Conservation (phyloP, 805 yeast species). For the Alloascoidea hylecoeti region DNA sequence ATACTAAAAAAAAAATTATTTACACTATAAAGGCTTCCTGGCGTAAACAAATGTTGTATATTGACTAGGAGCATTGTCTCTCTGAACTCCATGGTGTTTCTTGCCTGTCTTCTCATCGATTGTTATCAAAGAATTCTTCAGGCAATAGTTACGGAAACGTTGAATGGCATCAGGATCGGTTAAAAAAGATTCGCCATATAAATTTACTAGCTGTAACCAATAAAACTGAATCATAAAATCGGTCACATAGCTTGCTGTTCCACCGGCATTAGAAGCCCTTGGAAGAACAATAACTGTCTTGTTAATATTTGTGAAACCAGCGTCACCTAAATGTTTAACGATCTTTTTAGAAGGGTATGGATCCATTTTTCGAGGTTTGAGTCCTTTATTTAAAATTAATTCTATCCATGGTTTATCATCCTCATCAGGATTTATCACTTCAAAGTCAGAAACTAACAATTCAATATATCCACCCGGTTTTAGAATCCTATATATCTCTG, state of each 20-base stretch:
- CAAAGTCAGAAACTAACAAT: slow-evolving; percentile 12
- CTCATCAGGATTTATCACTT: slow-evolving; percentile 9
- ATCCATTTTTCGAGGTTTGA: slow-evolving; percentile 7
- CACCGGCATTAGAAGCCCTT: slow-evolving; percentile 15
- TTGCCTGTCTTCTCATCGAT: background rate
- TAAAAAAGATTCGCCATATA: background rate
- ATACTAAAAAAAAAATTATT: background rate
- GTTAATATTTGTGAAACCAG: slow-evolving; percentile 14
- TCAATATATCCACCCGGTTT: slow-evolving; percentile 18
- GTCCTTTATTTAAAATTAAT: slow-evolving; percentile 6
- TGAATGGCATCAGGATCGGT: background rate
- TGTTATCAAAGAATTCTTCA: background rate
- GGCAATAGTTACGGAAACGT: background rate
- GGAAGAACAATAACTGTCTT: slow-evolving; percentile 14
- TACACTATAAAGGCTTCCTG: background rate
- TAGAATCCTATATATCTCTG: slow-evolving; percentile 13
- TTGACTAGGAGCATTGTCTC: background rate
- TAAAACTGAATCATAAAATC: slow-evolving; percentile 14
- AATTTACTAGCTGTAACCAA: slow-evolving; percentile 1
- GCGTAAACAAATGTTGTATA: background rate
- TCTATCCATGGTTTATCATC: slow-evolving; percentile 7
- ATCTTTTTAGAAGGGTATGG: slow-evolving; percentile 6
- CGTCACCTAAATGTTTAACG: slow-evolving; percentile 6
- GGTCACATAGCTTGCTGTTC: slow-evolving; percentile 14
- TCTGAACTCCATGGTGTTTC: background rate